Evolutionary conservation across 78 protist genomes (phyloP), one percentile per base, ranked within the genome.

Genomic region (Cyanophora paradoxa): DNA sequence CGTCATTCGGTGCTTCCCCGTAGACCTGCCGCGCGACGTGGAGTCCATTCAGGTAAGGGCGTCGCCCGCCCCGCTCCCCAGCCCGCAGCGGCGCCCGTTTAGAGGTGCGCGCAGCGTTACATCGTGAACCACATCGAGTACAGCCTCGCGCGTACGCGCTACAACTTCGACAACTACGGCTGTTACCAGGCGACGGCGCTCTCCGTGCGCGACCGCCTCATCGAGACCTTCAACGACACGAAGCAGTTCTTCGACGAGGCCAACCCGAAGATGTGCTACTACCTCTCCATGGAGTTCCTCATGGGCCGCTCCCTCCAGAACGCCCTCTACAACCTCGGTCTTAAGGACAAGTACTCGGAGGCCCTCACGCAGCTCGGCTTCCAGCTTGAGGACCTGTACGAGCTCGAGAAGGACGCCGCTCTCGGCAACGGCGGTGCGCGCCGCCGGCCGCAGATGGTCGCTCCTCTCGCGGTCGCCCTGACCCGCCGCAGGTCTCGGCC

Each of bases 361-460:
- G 86, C 76, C 16, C 59, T 82, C 22, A 42, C 36, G 26, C 72
- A 77, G 75, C 34, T 82, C 14, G 86, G 86, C 36, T 65, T 34
- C 40, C 0, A 1, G 20, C 50, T 82, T 54, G 91, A 88, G 52
- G 84, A 81, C 13, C 75, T 92, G 57, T 78, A 82, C 16, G 89
- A 78, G 75, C 79, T 88, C 76, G 98, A 95, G 81, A 75, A 72
- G 30, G 98, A 95, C 54, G 96, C 97, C 0, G 98, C 93, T 20
- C 92, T 95, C 16, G 98, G 98, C 61, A 95, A 95, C 74, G 98
- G 98, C 22, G 98, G 98, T 46, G 86, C 93, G 19, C 97, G 98
- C 40, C 85, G 96, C 11, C 79, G n/a, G n/a, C n/a, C n/a, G n/a
- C n/a, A n/a, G n/a, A n/a, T 89, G 20, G 94, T 93, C 2, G 89